These are phyloP conservation scores for Eragrostis tef DNA, from an alignment of 202 grass and related monocot species.

Conservation along the genomic window DNA sequence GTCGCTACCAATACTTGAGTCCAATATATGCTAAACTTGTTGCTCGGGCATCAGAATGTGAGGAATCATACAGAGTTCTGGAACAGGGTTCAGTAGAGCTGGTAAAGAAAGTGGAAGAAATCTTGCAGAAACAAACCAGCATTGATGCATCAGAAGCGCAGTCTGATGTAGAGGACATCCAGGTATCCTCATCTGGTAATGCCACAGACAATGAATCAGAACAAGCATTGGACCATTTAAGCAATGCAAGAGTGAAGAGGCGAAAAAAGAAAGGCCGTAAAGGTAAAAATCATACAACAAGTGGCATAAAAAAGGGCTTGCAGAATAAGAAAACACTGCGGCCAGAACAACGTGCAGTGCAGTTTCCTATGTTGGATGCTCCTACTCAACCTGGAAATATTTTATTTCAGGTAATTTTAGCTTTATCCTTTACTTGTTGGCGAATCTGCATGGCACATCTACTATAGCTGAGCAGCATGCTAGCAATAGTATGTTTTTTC, in stretches of 20 bases:
- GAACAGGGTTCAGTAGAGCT: slow-evolving; percentile 57
- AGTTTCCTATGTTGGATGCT: slow-evolving; percentile 49
- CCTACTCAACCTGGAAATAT: slow-evolving; percentile 44
- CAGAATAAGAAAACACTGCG: slow-evolving; percentile 49
- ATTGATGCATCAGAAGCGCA: slow-evolving; percentile 49
- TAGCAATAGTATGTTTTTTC: background rate
- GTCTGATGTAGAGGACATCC: slow-evolving; percentile 35
- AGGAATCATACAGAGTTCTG: slow-evolving; percentile 56
- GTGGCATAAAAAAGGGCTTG: slow-evolving; percentile 49
- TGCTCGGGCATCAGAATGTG: slow-evolving; percentile 60
- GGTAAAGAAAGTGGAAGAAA: slow-evolving; percentile 55
- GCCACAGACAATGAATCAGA: slow-evolving; percentile 29
- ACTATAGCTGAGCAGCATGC: background rate
- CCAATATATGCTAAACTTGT: slow-evolving; percentile 56
- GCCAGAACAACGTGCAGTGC: slow-evolving; percentile 37
- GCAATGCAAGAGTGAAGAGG: slow-evolving; percentile 41
- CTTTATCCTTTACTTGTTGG: slow-evolving; percentile 36
- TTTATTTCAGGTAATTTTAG: slow-evolving; percentile 53
- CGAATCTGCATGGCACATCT: background rate
- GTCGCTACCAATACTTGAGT: slow-evolving; percentile 59
- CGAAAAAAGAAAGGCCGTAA: slow-evolving; percentile 51
- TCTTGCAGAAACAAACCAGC: slow-evolving; percentile 55
- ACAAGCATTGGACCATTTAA: slow-evolving; percentile 42
- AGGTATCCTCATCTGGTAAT: slow-evolving; percentile 53
- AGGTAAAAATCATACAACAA: slow-evolving; percentile 45